phyloP scores from a whole-genome alignment of 2,329 filamentous ascomycete genomes.

The Onygenales sp. region DNA sequence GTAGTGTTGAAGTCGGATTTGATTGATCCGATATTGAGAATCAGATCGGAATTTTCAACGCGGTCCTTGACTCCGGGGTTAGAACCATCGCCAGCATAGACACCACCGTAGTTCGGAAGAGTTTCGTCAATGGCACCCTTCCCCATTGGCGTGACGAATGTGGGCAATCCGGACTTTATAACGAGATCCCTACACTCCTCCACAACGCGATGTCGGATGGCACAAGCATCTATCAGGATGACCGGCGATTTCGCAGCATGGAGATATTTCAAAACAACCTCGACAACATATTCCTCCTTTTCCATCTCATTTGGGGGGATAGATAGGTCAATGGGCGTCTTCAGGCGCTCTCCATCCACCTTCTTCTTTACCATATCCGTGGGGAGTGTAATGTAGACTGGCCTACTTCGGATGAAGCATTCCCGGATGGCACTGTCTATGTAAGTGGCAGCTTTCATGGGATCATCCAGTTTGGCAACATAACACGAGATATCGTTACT shows the following conservation, averaged over 20 bases:
- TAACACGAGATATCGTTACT: slow-evolving; percentile 40
- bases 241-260: slow-evolving; percentile 62
- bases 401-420: slow-evolving; percentile 44
- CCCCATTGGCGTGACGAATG: slow-evolving; percentile 78
- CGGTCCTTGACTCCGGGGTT: slow-evolving; percentile 36
- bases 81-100: slow-evolving; percentile 70
- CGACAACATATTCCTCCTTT: slow-evolving; percentile 67
- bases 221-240: slow-evolving; percentile 71
- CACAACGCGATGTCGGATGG: slow-evolving; percentile 63
- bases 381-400: slow-evolving; percentile 47
- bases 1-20: slow-evolving; percentile 43
- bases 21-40: slow-evolving; percentile 30
- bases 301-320: slow-evolving; percentile 57
- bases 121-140: slow-evolving; percentile 72
- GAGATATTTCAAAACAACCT: slow-evolving; percentile 62
- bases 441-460: slow-evolving; percentile 36
- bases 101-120: slow-evolving; percentile 62
- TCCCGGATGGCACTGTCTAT: slow-evolving; percentile 44
- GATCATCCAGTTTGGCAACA: slow-evolving; percentile 39
- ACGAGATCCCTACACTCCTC: slow-evolving; percentile 62
- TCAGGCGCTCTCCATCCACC: slow-evolving; percentile 60
- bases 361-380: slow-evolving; percentile 51
- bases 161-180: slow-evolving; percentile 61
- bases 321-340: slow-evolving; percentile 55
- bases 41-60: slow-evolving; percentile 31